Percentiles rank a stretch among this genome's conserved stretches.
Conservation (phyloP, 2,329 filamentous ascomycete genomes). For the Colletotrichum trifolii region DNA sequence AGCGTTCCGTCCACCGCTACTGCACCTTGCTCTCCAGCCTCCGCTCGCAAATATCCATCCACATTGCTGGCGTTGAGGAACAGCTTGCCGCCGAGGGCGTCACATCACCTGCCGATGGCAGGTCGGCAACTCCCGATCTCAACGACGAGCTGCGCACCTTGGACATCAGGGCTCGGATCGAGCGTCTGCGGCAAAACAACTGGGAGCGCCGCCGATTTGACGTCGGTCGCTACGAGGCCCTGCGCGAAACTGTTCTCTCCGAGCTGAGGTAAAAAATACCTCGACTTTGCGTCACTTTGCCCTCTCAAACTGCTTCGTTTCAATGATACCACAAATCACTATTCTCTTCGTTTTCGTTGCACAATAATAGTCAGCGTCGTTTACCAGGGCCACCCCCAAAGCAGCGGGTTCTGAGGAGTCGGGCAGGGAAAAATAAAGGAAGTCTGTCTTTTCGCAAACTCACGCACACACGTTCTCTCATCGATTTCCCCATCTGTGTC, state of each 20-base stretch:
- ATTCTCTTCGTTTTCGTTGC: background rate
- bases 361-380: background rate
- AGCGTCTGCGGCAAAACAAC: conserved; percentile 62
- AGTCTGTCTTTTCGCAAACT: background rate
- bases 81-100: conserved; percentile 45
- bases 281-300: background rate
- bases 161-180: conserved; percentile 63
- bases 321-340: conserved; percentile 28
- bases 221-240: conserved; percentile 60
- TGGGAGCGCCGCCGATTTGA: conserved; percentile 69
- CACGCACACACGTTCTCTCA: background rate
- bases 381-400: background rate
- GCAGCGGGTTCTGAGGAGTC: background rate
- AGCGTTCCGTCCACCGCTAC: conserved; percentile 60
- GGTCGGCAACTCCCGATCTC: conserved; percentile 32
- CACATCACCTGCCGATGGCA: conserved; percentile 34
- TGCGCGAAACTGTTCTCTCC: conserved; percentile 62
- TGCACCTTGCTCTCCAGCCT: conserved; percentile 60
- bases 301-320: background rate
- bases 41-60: conserved; percentile 59
- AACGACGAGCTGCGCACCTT: conserved; percentile 51
- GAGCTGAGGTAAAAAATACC: conserved; percentile 53
- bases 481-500: too few species aligned
- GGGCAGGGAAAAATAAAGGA: conserved; percentile 5
- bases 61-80: conserved; percentile 58